phyloP scores from a whole-genome alignment of 345 rosid genomes.

The Eucalyptus lansdowneana region DNA sequence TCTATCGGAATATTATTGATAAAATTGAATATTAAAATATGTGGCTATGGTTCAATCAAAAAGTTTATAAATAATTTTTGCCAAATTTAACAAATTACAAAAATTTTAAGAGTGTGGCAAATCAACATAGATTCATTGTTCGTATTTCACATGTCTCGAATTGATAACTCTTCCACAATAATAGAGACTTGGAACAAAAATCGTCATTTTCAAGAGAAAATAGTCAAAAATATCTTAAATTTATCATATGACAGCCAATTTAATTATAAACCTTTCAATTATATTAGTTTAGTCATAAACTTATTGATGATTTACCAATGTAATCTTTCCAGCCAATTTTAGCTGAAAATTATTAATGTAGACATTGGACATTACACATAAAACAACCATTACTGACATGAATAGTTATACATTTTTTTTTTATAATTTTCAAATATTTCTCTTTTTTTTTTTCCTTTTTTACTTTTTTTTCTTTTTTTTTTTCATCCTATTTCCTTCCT shows the following conservation, averaged over 20 bases:
- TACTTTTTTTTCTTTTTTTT: too few relatives aligned
- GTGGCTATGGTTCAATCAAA: background rate
- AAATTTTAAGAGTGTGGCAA: background rate
- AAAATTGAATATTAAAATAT: background rate
- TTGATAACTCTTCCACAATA: background rate
- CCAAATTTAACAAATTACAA: background rate
- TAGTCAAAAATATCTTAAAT: background rate
- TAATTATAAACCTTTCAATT: too few relatives aligned
- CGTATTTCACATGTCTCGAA: background rate
- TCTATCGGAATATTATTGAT: background rate
- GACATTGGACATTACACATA: too few relatives aligned
- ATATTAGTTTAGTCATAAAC: too few relatives aligned
- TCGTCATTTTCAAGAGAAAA: background rate
- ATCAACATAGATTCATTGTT: background rate
- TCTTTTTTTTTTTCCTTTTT: too few relatives aligned
- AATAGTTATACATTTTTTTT: too few relatives aligned
- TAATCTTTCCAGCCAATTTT: too few relatives aligned
- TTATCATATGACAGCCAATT: rapidly evolving
- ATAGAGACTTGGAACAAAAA: background rate
- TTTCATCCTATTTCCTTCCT: background rate
- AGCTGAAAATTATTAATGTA: background rate
- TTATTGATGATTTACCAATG: rapidly evolving
- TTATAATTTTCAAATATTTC: too few relatives aligned
- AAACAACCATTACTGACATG: background rate
- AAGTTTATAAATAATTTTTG: background rate